These are phyloP conservation scores for Solanum hybrid DNA, from an alignment of 305 asterid genomes.

Conservation along the genomic window DNA sequence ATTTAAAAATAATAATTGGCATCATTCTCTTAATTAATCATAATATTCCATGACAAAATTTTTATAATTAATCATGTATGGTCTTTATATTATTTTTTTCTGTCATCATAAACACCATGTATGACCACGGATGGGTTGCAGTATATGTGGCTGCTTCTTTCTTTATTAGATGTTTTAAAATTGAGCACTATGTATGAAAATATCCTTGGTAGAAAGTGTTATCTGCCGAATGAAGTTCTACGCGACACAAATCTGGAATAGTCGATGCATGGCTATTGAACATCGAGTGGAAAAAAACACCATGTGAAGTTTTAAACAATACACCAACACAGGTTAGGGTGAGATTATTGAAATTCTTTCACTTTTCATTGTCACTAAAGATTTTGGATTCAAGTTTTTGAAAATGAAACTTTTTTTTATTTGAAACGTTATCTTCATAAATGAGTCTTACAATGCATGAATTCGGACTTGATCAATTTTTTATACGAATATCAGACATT, in stretches of 20 bases:
- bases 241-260: neutral
- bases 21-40: neutral
- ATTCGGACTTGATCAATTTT: neutral
- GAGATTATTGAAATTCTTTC: neutral
- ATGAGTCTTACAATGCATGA: neutral
- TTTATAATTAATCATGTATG: neutral
- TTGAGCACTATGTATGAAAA: neutral
- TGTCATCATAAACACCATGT: neutral
- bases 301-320: no score
- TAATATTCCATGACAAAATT: neutral
- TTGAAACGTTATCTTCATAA: no score
- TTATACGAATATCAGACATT: neutral
- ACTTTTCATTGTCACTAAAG: neutral
- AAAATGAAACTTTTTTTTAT: no score
- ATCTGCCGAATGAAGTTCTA: neutral
- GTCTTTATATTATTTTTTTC: neutral
- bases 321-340: neutral
- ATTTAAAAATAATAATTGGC: neutral
- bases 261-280: no score
- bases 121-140: rapidly evolving
- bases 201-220: neutral
- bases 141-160: neutral
- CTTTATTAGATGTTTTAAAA: no score
- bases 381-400: no score
- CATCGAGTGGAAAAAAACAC: neutral